Evolutionary conservation across 805 yeast genomes (phyloP).

Genomic region (Debaryomyces castellii): DNA sequence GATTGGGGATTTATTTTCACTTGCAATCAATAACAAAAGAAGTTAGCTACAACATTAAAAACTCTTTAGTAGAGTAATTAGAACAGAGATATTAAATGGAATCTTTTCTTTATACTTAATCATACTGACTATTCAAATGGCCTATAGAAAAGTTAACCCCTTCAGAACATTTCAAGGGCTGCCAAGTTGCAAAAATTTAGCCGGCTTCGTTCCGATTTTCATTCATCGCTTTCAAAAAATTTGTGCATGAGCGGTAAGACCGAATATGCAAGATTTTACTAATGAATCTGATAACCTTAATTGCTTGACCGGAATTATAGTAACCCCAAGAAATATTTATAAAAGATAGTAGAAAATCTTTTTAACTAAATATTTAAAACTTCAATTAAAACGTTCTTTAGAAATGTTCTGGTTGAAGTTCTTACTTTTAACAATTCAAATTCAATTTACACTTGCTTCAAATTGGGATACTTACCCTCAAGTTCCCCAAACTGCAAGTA

Average conservation of each 20-base stretch:
- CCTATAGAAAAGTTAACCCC: too few species aligned
- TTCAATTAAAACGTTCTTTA: too few species aligned
- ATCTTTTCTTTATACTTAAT: too few species aligned
- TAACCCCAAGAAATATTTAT: background rate
- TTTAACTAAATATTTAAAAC: too few species aligned
- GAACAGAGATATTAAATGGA: too few species aligned
- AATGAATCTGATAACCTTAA: background rate
- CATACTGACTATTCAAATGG: too few species aligned
- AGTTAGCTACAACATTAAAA: too few species aligned
- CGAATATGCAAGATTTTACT: background rate
- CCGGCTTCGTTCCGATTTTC: background rate
- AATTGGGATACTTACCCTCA: slow-evolving; percentile 45
- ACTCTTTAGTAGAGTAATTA: too few species aligned
- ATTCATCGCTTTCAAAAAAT: background rate
- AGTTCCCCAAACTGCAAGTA: slow-evolving; percentile 46
- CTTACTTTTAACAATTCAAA: background rate
- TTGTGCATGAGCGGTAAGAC: background rate
- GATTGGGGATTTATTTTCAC: background rate
- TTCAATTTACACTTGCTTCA: slow-evolving; percentile 16
- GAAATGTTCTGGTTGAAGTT: background rate
- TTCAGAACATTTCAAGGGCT: too few species aligned
- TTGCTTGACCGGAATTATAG: background rate
- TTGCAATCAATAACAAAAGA: too few species aligned
- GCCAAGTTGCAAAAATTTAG: background rate
- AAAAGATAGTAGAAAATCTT: too few species aligned